Evolutionary conservation across 495 filamentous ascomycete genomes (phyloP).

Genomic region (Xylaria palmicola): DNA sequence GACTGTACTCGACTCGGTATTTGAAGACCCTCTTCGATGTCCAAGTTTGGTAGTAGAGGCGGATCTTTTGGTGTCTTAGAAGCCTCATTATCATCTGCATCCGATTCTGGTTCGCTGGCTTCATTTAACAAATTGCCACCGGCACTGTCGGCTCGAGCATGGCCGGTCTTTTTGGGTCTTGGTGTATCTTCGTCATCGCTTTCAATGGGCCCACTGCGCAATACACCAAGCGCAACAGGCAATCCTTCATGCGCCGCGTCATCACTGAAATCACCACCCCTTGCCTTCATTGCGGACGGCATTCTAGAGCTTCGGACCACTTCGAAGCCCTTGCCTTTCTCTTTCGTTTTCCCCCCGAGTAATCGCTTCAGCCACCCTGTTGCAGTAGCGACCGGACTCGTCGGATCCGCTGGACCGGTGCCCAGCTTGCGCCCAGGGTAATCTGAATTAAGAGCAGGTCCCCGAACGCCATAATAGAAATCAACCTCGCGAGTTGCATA

Average conservation of each 20-base stretch:
- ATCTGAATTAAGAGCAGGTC: constrained; percentile 79
- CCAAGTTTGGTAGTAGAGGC: constrained; percentile 60
- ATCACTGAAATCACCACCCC: constrained; percentile 53
- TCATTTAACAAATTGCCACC: constrained; percentile 48
- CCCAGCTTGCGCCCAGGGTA: constrained; percentile 78
- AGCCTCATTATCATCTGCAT: constrained; percentile 40
- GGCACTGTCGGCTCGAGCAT: constrained; percentile 26
- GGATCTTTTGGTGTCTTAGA: constrained; percentile 49
- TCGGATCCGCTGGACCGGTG: constrained; percentile 93
- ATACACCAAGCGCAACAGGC: constrained; percentile 56
- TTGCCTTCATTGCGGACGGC: constrained; percentile 56
- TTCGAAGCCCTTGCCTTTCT: constrained; percentile 92
- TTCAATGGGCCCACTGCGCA: constrained; percentile 57
- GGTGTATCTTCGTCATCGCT: constrained; percentile 53
- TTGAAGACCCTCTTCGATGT: constrained; percentile 61
- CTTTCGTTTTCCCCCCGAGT: constrained; percentile 79
- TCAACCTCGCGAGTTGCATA: constrained; percentile 92
- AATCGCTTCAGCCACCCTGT: constrained; percentile 82
- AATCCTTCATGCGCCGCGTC: constrained; percentile 54
- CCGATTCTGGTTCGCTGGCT: constrained; percentile 40
- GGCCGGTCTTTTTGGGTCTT: constrained; percentile 24
- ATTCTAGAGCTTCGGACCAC: constrained; percentile 84
- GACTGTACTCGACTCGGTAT: constrained; percentile 64
- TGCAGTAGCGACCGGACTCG: constrained; percentile 81
- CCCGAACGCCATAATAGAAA: constrained; percentile 90